Conservation (phyloP, 495 filamentous ascomycete species). For the Penicillium maclennaniae region DNA sequence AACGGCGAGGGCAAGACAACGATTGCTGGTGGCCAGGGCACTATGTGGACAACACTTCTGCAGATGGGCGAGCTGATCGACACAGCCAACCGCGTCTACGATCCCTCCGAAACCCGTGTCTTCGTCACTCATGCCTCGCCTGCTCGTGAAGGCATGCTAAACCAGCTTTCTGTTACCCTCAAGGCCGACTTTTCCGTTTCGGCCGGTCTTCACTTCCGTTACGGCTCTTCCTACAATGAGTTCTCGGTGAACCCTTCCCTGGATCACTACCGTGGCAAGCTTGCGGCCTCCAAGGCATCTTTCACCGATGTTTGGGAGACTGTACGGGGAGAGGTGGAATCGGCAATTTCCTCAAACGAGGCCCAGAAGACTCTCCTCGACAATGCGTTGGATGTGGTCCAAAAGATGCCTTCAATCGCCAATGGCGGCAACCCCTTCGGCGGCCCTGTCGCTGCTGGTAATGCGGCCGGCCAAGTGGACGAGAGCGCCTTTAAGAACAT, state of each 20-base stretch:
- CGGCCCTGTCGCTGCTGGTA: slow-evolving; percentile 69
- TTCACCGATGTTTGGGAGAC: slow-evolving; percentile 99
- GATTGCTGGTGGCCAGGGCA: slow-evolving; percentile 96
- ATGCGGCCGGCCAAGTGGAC: slow-evolving; percentile 82
- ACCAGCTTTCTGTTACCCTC: slow-evolving; percentile 94
- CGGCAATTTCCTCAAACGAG: slow-evolving; percentile 87
- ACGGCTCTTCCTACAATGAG: slow-evolving; percentile 99
- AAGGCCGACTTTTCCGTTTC: slow-evolving; percentile 99
- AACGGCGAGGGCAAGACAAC: slow-evolving; percentile 98
- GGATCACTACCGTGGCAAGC: slow-evolving; percentile 98
- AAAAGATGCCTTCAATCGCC: slow-evolving; percentile 92
- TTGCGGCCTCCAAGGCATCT: slow-evolving; percentile 97
- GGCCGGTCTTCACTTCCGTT: slow-evolving; percentile 96
- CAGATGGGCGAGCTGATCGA: slow-evolving; percentile 99
- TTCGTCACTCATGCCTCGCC: slow-evolving; percentile 98
- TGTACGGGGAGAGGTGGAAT: slow-evolving; percentile 89
- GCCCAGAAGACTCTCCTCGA: slow-evolving; percentile 85
- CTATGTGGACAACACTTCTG: slow-evolving; percentile 98
- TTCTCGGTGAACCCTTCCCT: slow-evolving; percentile 98
- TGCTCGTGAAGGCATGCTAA: slow-evolving; percentile 92
- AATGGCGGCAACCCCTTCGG: slow-evolving; percentile 97
- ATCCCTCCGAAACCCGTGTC: slow-evolving; percentile 95
- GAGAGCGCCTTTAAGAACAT: slow-evolving; percentile 99
- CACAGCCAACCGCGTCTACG: slow-evolving; percentile 96
- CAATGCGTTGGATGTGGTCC: slow-evolving; percentile 84